Evolutionary conservation across 257 asterid genomes (phyloP).

Genomic region (Jasminum sambac): DNA sequence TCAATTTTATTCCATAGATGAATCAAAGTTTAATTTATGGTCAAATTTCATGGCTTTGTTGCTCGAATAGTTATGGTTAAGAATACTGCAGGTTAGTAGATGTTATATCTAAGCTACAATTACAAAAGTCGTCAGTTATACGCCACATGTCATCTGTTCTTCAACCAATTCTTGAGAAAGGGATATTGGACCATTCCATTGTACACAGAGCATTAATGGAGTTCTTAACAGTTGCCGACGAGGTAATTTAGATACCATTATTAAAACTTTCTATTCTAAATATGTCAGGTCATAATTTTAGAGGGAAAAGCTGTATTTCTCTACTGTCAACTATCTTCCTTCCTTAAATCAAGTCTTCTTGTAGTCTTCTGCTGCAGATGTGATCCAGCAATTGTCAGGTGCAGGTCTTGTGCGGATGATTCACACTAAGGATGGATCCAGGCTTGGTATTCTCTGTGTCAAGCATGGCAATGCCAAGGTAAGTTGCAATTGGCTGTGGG

Average conservation of each 20-base stretch:
- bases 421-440: constrained; percentile 89
- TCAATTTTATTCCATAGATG: neutral
- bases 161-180: constrained; percentile 87
- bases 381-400: constrained; percentile 73
- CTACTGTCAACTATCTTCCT: neutral
- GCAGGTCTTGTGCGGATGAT: constrained; percentile 67
- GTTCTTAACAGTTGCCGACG: constrained; percentile 68
- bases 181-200: constrained; percentile 89
- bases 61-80: neutral
- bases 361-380: constrained; percentile 87
- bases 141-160: constrained; percentile 86
- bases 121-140: constrained; percentile 68
- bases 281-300: neutral
- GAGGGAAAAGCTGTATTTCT: neutral
- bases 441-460: constrained; percentile 72
- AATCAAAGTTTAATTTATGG: neutral
- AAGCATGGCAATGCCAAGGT: constrained; percentile 97
- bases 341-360: constrained; percentile 42
- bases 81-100: constrained; percentile 62
- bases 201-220: constrained; percentile 79
- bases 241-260: constrained; percentile 44
- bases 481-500: constrained; percentile 9
- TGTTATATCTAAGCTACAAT: constrained; percentile 68
- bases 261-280: neutral
- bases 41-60: constrained; percentile 1